phyloP scores from a whole-genome alignment of 140 eudicot species.

The Senecio squalidus region DNA sequence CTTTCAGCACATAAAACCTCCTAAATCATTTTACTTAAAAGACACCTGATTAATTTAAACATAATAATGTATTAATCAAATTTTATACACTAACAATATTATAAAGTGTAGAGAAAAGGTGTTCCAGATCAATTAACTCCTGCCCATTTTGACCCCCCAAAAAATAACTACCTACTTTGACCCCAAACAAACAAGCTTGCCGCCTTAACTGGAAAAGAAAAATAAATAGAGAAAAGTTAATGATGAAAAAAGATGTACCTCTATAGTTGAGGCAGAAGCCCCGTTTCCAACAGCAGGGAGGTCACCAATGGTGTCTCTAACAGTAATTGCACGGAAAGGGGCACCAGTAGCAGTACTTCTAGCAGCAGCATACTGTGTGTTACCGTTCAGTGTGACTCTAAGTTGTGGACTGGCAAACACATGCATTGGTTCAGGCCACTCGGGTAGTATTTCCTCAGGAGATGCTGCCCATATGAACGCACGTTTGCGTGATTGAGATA shows the following conservation, averaged over 20 bases:
- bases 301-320: constrained; percentile 75
- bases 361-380: constrained; percentile 63
- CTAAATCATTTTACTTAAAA: no score
- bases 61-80: no score
- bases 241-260: constrained; percentile 28
- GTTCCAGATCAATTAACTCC: no score
- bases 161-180: no score
- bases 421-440: constrained; percentile 94
- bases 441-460: constrained; percentile 70
- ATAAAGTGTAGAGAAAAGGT: no score
- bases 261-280: constrained; percentile 37
- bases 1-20: no score
- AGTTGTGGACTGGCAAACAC: constrained; percentile 73
- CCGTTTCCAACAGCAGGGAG: constrained; percentile 72
- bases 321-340: constrained; percentile 77
- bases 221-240: no score
- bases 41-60: no score
- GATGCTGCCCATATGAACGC: constrained; percentile 90
- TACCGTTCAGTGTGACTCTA: constrained; percentile 33
- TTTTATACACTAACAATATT: no score
- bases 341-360: constrained; percentile 72
- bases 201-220: no score
- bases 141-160: no score
- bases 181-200: no score
- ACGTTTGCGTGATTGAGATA: constrained; percentile 73